These are phyloP conservation scores for Leptographium radiaticola DNA, from an alignment of 2,329 filamentous ascomycete species.

Conservation along the genomic window DNA sequence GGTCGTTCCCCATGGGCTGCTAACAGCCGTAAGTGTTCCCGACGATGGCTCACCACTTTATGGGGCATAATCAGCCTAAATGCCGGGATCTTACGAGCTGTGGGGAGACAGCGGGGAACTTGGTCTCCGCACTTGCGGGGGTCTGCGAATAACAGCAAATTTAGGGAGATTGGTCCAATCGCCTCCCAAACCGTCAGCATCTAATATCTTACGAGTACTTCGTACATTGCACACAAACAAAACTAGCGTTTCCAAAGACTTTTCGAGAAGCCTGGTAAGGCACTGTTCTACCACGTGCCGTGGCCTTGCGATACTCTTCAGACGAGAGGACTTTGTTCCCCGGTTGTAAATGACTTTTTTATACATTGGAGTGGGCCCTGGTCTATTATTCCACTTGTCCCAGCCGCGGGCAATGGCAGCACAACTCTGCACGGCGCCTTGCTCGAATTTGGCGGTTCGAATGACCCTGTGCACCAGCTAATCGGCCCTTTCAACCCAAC, in stretches of 20 bases:
- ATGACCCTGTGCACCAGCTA: background rate
- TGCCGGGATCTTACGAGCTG: background rate
- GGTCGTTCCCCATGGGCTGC: background rate
- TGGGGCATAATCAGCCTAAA: background rate
- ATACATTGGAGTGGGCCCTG: background rate
- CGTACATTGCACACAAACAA: no score
- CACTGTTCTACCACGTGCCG: no score
- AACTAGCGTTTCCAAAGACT: background rate
- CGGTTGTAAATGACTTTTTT: background rate
- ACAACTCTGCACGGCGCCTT: background rate
- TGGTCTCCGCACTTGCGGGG: background rate
- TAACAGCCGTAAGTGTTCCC: background rate
- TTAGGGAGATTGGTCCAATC: background rate
- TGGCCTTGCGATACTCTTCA: no score
- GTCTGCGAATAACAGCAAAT: background rate
- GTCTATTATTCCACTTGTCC: background rate
- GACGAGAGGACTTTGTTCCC: background rate
- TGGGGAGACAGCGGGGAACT: background rate
- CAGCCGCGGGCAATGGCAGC: background rate
- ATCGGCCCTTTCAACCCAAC: background rate
- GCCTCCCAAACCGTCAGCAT: background rate
- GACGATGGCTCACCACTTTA: background rate
- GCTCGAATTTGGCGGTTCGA: background rate
- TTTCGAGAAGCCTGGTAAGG: background rate
- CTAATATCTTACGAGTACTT: no score